These are phyloP conservation scores for Coprinopsis strossmayeri DNA, from an alignment of 768 basidiomycete genomes.

Conservation along the genomic window DNA sequence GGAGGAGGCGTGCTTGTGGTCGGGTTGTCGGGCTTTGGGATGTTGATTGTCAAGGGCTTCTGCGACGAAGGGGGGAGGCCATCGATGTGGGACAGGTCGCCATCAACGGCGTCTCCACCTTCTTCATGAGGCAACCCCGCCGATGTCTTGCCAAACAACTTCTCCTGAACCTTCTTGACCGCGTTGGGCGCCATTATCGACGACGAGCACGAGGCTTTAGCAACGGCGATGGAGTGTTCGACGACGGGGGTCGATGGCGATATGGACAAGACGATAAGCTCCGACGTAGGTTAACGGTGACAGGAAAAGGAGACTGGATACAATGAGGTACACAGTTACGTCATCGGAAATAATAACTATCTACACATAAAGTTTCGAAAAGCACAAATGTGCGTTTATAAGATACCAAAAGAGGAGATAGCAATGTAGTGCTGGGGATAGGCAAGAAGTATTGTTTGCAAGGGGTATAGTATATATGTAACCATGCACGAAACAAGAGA, in stretches of 20 bases:
- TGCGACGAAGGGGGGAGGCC: conserved; percentile 12
- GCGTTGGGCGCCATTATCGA: conserved; percentile 32
- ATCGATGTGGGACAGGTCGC: conserved; percentile 2
- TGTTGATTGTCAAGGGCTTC: conserved; percentile 50
- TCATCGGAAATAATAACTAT: not conserved
- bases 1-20: conserved; percentile 40
- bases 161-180: conserved; percentile 64
- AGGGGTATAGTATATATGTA: not conserved
- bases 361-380: not conserved
- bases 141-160: conserved; percentile 42
- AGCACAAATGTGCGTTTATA: no score
- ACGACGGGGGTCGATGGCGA: not conserved
- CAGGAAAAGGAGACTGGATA: not conserved
- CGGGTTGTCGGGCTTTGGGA: conserved; percentile 47
- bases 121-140: no score
- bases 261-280: not conserved
- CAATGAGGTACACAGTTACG: not conserved
- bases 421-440: no score
- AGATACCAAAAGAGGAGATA: no score
- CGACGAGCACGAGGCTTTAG: no score
- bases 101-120: no score
- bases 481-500: not conserved
- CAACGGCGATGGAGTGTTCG: not conserved
- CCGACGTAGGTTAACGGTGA: not conserved
- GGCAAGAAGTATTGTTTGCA: no score